Evolutionary conservation across 352 stramenopile genomes (phyloP).

Genomic region (Pythium sp.): DNA sequence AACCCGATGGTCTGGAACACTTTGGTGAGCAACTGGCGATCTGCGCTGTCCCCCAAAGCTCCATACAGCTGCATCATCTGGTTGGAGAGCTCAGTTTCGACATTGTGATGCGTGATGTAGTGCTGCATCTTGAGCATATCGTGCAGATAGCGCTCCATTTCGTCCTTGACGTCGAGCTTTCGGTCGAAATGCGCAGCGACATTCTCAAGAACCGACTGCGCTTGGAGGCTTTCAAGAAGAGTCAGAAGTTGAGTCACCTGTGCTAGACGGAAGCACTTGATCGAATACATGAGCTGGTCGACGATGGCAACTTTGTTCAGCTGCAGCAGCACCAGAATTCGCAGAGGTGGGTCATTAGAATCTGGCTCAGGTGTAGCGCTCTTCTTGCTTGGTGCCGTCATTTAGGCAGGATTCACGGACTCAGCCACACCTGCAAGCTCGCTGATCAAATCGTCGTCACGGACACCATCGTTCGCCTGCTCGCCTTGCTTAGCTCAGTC

Average conservation of each 20-base stretch:
- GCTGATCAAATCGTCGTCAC: not conserved
- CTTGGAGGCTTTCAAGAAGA: constrained; percentile 27
- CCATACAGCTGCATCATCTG: constrained; percentile 42
- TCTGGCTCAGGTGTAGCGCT: not conserved
- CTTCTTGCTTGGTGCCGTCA: not conserved
- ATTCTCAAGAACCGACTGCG: not conserved
- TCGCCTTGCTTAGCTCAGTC: not conserved
- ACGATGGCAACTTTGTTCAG: constrained; percentile 31
- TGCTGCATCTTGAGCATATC: constrained; percentile 60
- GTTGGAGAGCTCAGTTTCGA: constrained; percentile 22
- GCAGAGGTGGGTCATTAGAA: not conserved
- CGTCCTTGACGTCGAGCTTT: constrained; percentile 50
- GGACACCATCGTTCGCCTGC: not conserved
- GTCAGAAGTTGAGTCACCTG: constrained; percentile 38
- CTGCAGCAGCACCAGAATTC: constrained; percentile 40
- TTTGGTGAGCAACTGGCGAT: constrained; percentile 47
- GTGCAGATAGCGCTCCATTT: constrained; percentile 57
- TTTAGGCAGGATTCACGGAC: not conserved
- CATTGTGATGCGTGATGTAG: constrained; percentile 39
- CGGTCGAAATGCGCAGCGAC: constrained; percentile 47
- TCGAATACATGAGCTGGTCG: constrained; percentile 34
- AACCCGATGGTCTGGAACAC: constrained; percentile 52
- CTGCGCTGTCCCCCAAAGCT: constrained; percentile 35
- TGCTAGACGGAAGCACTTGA: constrained; percentile 39
- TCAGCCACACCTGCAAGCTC: not conserved